These are phyloP conservation scores for Diaporthe sp. DNA, from an alignment of 2,329 filamentous ascomycete species.

Conservation along the genomic window DNA sequence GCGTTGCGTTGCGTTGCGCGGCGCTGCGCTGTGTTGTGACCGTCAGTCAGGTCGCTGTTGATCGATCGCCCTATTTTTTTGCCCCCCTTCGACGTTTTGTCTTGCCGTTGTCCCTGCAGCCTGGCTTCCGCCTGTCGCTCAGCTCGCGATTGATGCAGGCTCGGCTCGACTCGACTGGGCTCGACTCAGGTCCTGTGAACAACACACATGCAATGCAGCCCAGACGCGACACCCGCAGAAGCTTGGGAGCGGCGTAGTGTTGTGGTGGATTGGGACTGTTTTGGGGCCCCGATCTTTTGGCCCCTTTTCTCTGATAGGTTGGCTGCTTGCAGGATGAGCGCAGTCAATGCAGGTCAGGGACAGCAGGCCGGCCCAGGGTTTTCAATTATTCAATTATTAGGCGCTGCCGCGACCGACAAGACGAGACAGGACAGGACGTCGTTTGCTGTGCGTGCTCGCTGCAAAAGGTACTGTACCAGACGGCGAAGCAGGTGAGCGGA, in stretches of 20 bases:
- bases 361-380: conserved; percentile 28
- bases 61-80: conserved; percentile 38
- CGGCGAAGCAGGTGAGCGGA: conserved; percentile 1
- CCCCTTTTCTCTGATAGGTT: conserved; percentile 37
- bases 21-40: conserved; percentile 29
- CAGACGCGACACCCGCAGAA: conserved; percentile 40
- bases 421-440: not conserved
- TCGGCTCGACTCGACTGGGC: conserved; percentile 6
- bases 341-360: conserved; percentile 32
- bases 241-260: conserved; percentile 17
- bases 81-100: conserved; percentile 28
- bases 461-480: not conserved
- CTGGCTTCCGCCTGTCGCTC: conserved; percentile 16
- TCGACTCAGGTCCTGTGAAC: conserved; percentile 35
- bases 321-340: conserved; percentile 31
- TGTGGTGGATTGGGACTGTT: conserved; percentile 26
- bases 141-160: conserved; percentile 16
- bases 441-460: conserved; percentile 4
- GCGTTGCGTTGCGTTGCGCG: not conserved
- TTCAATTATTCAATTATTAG: conserved; percentile 28
- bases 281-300: conserved; percentile 33
- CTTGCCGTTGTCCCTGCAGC: conserved; percentile 19
- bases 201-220: conserved; percentile 37
- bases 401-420: conserved; percentile 15
- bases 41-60: conserved; percentile 18